A percentile compares a stretch with the other conserved stretches of the same genome.
Conservation (phyloP, 106 monocot genomes). For the Posidonia australis region DNA sequence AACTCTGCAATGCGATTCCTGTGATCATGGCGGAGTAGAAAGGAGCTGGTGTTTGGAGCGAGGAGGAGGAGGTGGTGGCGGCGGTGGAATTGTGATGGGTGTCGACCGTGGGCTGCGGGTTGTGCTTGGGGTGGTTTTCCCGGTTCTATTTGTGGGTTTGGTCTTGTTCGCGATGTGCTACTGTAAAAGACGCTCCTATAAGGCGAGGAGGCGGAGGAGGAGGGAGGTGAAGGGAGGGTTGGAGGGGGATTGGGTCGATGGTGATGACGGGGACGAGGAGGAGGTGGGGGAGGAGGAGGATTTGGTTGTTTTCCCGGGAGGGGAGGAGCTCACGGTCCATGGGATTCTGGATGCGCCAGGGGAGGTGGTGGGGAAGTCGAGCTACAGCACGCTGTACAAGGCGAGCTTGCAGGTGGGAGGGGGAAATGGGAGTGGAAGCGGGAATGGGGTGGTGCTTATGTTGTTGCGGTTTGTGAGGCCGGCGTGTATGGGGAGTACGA, state of each 20-base stretch:
- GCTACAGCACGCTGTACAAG: conserved; percentile 67
- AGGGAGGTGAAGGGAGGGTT: not conserved
- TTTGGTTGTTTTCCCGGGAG: conserved; percentile 51
- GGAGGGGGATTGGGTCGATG: not conserved
- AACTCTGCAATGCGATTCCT: conserved; percentile 2
- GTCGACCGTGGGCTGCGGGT: not conserved
- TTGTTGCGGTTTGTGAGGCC: conserved; percentile 70
- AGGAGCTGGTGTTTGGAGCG: not conserved
- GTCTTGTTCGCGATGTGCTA: conserved; percentile 7
- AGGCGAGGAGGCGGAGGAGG: not conserved
- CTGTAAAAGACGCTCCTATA: not conserved
- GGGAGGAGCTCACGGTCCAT: conserved; percentile 46
- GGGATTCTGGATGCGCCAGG: conserved; percentile 84
- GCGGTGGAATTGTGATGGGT: not conserved
- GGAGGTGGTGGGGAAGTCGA: conserved; percentile 80
- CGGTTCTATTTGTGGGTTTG: conserved; percentile 9
- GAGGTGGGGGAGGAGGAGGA: conserved; percentile 40
- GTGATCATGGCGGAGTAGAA: not conserved
- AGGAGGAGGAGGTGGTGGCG: not conserved
- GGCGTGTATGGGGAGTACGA: conserved; percentile 32
- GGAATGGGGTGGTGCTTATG: conserved; percentile 13
- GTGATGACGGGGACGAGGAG: conserved; percentile 1
- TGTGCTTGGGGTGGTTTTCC: conserved; percentile 7
- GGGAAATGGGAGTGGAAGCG: not conserved
- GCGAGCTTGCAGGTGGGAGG: conserved; percentile 24